Conservation (phyloP, 73 alveolate species). For the Uronychia binucleata region DNA sequence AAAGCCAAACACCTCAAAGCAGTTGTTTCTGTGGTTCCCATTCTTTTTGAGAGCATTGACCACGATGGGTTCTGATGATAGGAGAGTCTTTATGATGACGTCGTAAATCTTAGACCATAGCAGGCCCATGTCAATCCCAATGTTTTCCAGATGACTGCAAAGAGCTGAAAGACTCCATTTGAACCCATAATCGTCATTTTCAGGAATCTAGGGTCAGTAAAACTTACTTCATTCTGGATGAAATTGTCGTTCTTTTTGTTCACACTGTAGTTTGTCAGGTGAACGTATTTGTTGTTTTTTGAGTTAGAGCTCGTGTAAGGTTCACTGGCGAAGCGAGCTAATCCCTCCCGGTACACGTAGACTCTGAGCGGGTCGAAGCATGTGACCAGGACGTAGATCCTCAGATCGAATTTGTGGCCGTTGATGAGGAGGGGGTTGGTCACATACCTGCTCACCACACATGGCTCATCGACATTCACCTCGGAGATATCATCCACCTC, state of each 20-base stretch:
- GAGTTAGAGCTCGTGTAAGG: slow-evolving; percentile 60
- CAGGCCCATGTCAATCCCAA: slow-evolving; percentile 63
- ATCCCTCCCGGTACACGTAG: slow-evolving; percentile 80
- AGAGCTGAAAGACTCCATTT: slow-evolving; percentile 79
- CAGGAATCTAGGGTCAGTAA: slow-evolving; percentile 42
- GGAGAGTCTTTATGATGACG: slow-evolving; percentile 67
- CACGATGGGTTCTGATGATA: slow-evolving; percentile 65
- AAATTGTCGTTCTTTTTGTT: slow-evolving; percentile 80
- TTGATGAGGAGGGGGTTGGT: slow-evolving; percentile 81
- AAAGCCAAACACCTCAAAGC: slow-evolving; percentile 85
- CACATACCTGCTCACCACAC: slow-evolving; percentile 78
- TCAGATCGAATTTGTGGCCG: slow-evolving; percentile 78
- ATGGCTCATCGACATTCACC: slow-evolving; percentile 69
- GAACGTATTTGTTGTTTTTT: slow-evolving; percentile 70
- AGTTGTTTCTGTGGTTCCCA: slow-evolving; percentile 69
- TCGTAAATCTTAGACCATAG: slow-evolving; percentile 78
- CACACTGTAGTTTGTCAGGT: slow-evolving; percentile 75
- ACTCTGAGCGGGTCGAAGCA: slow-evolving; percentile 76
- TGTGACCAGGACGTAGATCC: slow-evolving; percentile 84
- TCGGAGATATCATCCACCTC: slow-evolving; percentile 67
- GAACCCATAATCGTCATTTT: slow-evolving; percentile 82
- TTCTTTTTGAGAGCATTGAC: slow-evolving; percentile 64
- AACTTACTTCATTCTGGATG: slow-evolving; percentile 56
- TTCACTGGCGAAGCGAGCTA: slow-evolving; percentile 82
- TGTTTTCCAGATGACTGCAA: slow-evolving; percentile 69